These are phyloP conservation scores for Penicillium sp. DNA, from an alignment of 2,329 filamentous ascomycete genomes.

Conservation along the genomic window DNA sequence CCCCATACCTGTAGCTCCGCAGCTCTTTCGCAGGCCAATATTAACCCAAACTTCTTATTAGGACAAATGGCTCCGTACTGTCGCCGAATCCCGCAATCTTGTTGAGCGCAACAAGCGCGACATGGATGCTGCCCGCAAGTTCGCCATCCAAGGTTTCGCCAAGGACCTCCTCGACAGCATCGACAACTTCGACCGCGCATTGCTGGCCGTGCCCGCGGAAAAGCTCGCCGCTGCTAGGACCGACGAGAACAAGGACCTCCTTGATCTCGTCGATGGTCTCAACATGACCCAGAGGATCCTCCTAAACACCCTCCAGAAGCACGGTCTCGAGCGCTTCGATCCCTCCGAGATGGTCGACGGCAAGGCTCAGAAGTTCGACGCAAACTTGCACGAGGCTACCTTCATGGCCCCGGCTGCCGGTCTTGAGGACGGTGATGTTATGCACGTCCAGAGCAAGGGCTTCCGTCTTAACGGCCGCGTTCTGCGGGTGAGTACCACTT, in stretches of 20 bases:
- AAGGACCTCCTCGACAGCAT: conserved; percentile 92
- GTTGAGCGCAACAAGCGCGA: conserved; percentile 93
- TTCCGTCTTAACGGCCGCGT: conserved; percentile 90
- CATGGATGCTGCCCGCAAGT: conserved; percentile 80
- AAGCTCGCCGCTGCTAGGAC: conserved; percentile 61
- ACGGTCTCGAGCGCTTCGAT: conserved; percentile 86
- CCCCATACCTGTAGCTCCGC: conserved; percentile 1
- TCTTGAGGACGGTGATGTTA: conserved; percentile 87
- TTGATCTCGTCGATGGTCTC: conserved; percentile 79
- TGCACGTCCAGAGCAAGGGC: conserved; percentile 91
- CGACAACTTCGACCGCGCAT: conserved; percentile 94
- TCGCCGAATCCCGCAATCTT: conserved; percentile 97
- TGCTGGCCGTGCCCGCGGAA: conserved; percentile 71
- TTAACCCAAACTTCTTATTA: conserved; percentile 36
- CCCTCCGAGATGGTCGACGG: conserved; percentile 53
- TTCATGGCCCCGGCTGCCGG: conserved; percentile 86
- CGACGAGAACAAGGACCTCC: conserved; percentile 66
- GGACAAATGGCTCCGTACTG: conserved; percentile 91
- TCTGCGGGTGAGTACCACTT: conserved; percentile 56
- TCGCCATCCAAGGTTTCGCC: conserved; percentile 91
- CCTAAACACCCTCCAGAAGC: conserved; percentile 84
- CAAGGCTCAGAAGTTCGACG: conserved; percentile 82
- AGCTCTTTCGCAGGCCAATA: not conserved
- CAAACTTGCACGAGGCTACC: conserved; percentile 92
- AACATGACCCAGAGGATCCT: conserved; percentile 93